Evolutionary conservation across 2,329 filamentous ascomycete genomes (phyloP), one percentile per base, ranked within the genome.

Genomic region (Lecanicillium sp.): DNA sequence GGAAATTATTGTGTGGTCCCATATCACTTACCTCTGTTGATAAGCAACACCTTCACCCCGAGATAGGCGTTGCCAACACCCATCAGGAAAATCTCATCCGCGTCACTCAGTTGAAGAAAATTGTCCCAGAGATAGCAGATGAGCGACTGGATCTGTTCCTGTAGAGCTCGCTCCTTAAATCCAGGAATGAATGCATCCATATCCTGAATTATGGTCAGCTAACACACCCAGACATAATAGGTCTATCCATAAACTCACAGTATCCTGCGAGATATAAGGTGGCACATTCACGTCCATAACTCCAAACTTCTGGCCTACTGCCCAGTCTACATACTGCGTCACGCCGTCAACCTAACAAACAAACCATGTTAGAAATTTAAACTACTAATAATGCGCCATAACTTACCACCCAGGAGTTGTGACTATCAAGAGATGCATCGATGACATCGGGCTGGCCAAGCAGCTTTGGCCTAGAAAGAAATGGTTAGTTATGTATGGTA

Each of bases 81-180:
- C 54, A 98, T 71, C 16, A 98, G 68, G 54, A 94, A 85, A 13
- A 96, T 76, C 37, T 90, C 78, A 5, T 81, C 78, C 0, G 75
- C 70, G 3, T 82, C 64, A 36, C 80, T 80, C 22, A 85, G 70
- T 67, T 95, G 85, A 15, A 98, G 78, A 54, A 95, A 95, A 55
- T 98, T 98, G 51, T 95, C 89, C 92, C 92, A 98, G 12, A 98
- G 67, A 53, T 95, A 96, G 43, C 75, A 79, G 4, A 90, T 78
- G 9, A 95, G 66, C 44, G 90, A 80, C 45, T 83, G 78, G 0
- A 76, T 80, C 57, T 76, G 75, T 39, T 69, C 66, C 45, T 82
- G 71, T 7, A 78, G 54, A 2, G 59, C 60, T 37, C 58, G 62
- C 47, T 73, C 73, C 20, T 62, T 61, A 19, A 63, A 57, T 2